A percentile compares a stretch with the other conserved stretches of the same genome.
phyloP scores from a whole-genome alignment of 331 rosid species.

The Malus hybrid region DNA sequence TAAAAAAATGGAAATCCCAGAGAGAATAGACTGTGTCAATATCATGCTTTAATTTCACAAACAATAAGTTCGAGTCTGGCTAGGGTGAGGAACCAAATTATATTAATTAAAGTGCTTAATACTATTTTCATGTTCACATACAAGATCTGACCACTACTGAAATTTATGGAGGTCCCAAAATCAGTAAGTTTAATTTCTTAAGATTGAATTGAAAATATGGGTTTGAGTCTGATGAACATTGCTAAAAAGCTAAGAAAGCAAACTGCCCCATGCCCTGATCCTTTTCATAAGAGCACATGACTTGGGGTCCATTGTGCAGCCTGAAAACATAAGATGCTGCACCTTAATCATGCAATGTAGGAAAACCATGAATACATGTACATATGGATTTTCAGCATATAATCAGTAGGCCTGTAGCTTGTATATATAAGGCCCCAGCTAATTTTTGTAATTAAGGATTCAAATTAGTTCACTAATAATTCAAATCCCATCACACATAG shows the following conservation, averaged over 20 bases:
- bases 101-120: neutral
- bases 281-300: neutral
- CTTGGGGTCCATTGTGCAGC: neutral
- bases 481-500: too few relatives aligned
- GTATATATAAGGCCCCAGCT: too few relatives aligned
- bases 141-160: neutral
- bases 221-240: neutral
- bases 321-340: too few relatives aligned
- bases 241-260: neutral
- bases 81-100: neutral
- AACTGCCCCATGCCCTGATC: neutral
- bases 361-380: too few relatives aligned
- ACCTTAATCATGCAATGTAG: too few relatives aligned
- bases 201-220: neutral
- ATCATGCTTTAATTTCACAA: neutral
- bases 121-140: neutral
- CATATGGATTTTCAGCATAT: too few relatives aligned
- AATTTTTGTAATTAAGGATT: too few relatives aligned
- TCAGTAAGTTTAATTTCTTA: neutral
- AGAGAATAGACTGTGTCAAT: neutral
- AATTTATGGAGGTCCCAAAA: neutral
- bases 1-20: too few relatives aligned
- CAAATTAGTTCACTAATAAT: too few relatives aligned
- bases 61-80: neutral
- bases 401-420: too few relatives aligned